Evolutionary conservation across 495 filamentous ascomycete genomes (phyloP), one percentile per base, ranked within the genome.

Genomic region (Lepidopterella palustris): DNA sequence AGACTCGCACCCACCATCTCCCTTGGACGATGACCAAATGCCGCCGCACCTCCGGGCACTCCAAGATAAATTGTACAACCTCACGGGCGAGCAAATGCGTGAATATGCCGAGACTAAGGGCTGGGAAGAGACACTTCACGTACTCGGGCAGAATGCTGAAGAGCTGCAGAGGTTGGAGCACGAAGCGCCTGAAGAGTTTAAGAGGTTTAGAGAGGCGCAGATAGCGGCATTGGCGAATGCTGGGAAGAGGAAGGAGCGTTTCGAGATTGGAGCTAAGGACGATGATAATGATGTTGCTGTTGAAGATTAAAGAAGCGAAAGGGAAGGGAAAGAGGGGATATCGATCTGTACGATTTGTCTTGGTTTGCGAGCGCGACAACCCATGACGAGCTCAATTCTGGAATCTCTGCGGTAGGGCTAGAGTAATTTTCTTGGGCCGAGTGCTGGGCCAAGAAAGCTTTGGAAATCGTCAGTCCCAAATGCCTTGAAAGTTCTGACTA

Each of bases 131-230:
- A 62, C 62, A 11, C 60, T 69, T 20, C 52, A 58, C 13, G 9
- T 61, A 53, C 59, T 75, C 6, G 65, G 70, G 5, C 66, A 59
- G 45, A 72, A 71, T 25, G 68, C 64, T 21, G 72, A 69, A 58
- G 71, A 76, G 63, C 45, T 76, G 29, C 60, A 59, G 62, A 15
- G 23, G 9, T 45, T 74, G 60, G 55, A 61, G 53, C 52, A 68
- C 62, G 60, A 65, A 60, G 64, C 63, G 48, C 66, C 66, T 1
- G 59, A 63, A 27, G 66, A 66, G 28, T 69, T 64, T 49, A 39
- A 24, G 45, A 57, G 6, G 25, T 69, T 66, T 23, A 55, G 58
- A 18, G 55, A 67, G 31, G 57, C 42, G 15, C 67, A 69, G 64
- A 60, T 61, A 47, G 59, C 61, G 61, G 64, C 64, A 15, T 21